Evolutionary conservation across 2,329 filamentous ascomycete genomes (phyloP), one percentile per base, ranked within the genome.

Genomic region (Neocatenulostroma microsporum): DNA sequence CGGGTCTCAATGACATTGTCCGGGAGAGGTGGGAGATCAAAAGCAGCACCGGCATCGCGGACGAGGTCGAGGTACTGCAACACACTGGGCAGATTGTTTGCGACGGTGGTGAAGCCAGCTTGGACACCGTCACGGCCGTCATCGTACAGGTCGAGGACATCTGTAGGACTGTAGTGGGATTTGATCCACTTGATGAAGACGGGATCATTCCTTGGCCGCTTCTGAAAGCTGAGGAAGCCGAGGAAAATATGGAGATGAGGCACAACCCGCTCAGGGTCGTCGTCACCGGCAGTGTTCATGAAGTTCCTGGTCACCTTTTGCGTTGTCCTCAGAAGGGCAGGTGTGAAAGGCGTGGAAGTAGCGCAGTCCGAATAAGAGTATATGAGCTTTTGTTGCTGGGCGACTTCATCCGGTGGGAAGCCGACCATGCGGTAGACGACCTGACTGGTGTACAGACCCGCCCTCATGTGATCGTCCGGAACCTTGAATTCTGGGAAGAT

Each of bases 11-110:
- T 17, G 1, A 30, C 26, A n/a, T 41, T 44, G 2, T 14, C 21
- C 2, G 42, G 42, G 11, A 44, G 10, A 2, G n/a, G 10, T 10
- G 11, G 2, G 3, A 44, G 39, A 2, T 12, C 2, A 24, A 44
- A 44, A 6, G 32, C 18, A 1, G 17, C 8, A 9, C 40, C 26
- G 21, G 34, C 37, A 23, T 41, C 29, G 2, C 42, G 32, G 2
- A 41, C 11, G 19, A 44, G 39, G 11, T 44, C 42, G 3, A 44
- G 35, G 14, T 32, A 39, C 21, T 44, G 42, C 39, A 37, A 39
- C 15, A 27, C 30, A 2, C 28, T 28, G 2, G 42, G 42, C 7
- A 41, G 26, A 15, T 44, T 41, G 21, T 39, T 13, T 3, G 42
- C 39, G 5, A 44, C 36, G 11, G 20, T 13, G 3, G 36, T 41